phyloP scores from a whole-genome alignment of 352 stramenopile genomes.

The Pythium sp. region DNA sequence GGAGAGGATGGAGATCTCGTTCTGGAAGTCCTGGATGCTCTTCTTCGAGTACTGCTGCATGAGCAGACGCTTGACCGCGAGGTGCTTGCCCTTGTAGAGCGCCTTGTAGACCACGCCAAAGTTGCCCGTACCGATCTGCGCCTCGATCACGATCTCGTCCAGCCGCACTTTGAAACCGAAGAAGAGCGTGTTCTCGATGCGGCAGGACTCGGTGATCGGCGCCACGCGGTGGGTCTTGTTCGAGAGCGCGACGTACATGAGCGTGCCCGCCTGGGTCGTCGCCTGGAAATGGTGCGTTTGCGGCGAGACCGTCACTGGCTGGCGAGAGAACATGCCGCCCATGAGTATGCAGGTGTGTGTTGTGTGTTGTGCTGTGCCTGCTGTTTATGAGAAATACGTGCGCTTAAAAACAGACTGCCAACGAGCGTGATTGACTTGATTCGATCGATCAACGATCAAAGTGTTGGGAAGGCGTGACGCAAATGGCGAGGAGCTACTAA shows the following conservation, averaged over 20 bases:
- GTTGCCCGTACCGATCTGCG: constrained; percentile 66
- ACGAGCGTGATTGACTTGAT: too few species aligned
- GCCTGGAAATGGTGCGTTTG: constrained; percentile 60
- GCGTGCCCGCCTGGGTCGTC: constrained; percentile 63
- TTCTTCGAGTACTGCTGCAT: constrained; percentile 55
- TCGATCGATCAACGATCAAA: too few species aligned
- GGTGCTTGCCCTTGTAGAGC: constrained; percentile 68
- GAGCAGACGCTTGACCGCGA: constrained; percentile 67
- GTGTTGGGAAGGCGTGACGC: too few species aligned
- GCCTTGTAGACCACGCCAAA: constrained; percentile 83
- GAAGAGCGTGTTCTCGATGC: constrained; percentile 58
- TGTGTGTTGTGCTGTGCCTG: not conserved
- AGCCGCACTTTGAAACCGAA: constrained; percentile 67
- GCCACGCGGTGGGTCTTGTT: constrained; percentile 61
- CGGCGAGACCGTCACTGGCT: constrained; percentile 56
- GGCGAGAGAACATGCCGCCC: constrained; percentile 47
- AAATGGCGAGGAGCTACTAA: too few species aligned
- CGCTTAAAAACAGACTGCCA: not conserved
- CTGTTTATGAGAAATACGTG: not conserved
- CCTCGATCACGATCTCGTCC: constrained; percentile 63
- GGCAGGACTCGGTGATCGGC: constrained; percentile 53
- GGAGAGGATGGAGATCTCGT: constrained; percentile 82
- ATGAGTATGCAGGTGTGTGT: constrained; percentile 19
- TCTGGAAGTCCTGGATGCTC: constrained; percentile 68
- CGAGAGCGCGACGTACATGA: constrained; percentile 67